Evolutionary conservation across 2,329 filamentous ascomycete genomes (phyloP).

Genomic region (Diplodia corticola): DNA sequence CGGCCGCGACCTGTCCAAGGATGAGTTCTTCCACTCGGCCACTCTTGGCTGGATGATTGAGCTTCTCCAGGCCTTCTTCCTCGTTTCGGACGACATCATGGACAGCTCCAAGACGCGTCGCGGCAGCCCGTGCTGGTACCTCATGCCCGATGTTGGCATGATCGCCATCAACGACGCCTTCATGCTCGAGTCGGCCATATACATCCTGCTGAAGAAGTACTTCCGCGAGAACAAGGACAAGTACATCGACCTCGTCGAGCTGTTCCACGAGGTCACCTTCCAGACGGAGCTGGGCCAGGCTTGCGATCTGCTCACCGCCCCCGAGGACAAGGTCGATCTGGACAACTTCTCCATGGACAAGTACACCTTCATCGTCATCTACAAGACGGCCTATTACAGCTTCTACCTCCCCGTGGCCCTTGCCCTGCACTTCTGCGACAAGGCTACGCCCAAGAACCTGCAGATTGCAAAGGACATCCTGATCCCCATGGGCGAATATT

Average conservation of each 20-base stretch:
- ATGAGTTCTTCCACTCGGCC: constrained; percentile 86
- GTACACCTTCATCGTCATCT: constrained; percentile 97
- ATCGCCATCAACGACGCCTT: constrained; percentile 98
- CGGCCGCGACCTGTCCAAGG: constrained; percentile 67
- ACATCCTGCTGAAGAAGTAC: constrained; percentile 87
- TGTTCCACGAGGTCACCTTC: constrained; percentile 92
- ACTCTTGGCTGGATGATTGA: constrained; percentile 97
- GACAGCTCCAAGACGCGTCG: constrained; percentile 92
- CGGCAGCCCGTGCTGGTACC: constrained; percentile 95
- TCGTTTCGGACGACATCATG: constrained; percentile 99
- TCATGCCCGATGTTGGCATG: constrained; percentile 84
- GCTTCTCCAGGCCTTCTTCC: constrained; percentile 97
- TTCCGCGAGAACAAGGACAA: constrained; percentile 77
- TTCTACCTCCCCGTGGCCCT: constrained; percentile 97
- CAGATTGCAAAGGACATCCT: constrained; percentile 88
- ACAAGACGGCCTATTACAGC: constrained; percentile 99
- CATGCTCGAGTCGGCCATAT: constrained; percentile 74
- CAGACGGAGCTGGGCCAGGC: constrained; percentile 96
- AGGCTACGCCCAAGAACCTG: constrained; percentile 85
- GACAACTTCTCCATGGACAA: constrained; percentile 94
- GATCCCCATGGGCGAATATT: constrained; percentile 97
- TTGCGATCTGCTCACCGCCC: constrained; percentile 91
- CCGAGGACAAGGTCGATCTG: constrained; percentile 89
- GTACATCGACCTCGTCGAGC: constrained; percentile 89
- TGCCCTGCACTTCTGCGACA: constrained; percentile 79